Percentiles rank a stretch among this genome's conserved stretches.
Conservation (phyloP, 495 filamentous ascomycete species). For the Aspergillus leporis region DNA sequence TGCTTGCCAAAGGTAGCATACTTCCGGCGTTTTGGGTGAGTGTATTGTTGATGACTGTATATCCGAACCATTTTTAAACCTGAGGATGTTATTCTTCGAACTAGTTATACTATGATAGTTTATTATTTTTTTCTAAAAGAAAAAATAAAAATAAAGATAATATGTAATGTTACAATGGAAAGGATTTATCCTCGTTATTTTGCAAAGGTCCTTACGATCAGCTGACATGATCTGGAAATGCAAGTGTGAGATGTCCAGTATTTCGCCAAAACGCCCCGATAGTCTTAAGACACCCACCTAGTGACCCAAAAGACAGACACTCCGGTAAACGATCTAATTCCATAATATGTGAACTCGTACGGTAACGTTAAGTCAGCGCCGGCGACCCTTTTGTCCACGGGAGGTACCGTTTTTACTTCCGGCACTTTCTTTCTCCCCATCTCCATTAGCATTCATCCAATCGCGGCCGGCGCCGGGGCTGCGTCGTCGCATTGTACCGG, state of each 20-base stretch:
- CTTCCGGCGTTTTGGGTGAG: neutral
- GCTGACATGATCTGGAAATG: neutral
- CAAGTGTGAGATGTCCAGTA: constrained; percentile 8
- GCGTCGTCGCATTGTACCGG: constrained; percentile 79
- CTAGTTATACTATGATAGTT: neutral
- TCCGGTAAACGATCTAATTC: constrained; percentile 7
- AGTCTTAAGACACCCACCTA: neutral
- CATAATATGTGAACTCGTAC: neutral
- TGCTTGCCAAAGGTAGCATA: neutral
- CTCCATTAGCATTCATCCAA: constrained; percentile 34
- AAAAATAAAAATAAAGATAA: neutral
- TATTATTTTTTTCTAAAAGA: too few species aligned
- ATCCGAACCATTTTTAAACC: neutral
- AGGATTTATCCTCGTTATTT: neutral
- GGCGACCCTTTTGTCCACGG: constrained; percentile 23
- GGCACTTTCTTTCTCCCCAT: constrained; percentile 37
- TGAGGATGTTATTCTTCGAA: neutral
- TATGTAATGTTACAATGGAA: neutral
- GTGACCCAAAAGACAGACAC: constrained; percentile 4
- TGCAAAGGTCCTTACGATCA: neutral
- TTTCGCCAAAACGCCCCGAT: constrained; percentile 3
- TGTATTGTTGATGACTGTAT: neutral
- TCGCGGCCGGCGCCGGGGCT: constrained; percentile 61
- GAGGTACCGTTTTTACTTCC: constrained; percentile 29
- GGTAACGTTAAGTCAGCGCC: constrained; percentile 15